These are phyloP conservation scores for Ceratocystis albifundus DNA, from an alignment of 2,329 filamentous ascomycete species.

Conservation along the genomic window DNA sequence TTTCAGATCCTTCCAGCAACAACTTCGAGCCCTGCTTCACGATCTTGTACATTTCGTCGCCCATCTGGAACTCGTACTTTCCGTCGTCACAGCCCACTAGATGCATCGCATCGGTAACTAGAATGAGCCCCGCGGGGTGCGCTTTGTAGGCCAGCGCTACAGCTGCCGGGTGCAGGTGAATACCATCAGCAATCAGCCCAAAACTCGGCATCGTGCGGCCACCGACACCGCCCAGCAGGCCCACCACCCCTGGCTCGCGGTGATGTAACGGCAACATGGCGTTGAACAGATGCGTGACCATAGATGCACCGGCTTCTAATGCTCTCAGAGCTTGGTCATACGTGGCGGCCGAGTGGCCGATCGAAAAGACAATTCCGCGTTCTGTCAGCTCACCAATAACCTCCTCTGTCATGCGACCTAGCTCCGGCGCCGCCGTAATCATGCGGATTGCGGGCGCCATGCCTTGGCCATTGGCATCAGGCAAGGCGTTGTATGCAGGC, in stretches of 20 bases:
- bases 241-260: constrained; percentile 82
- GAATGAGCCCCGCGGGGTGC: constrained; percentile 71
- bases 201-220: constrained; percentile 56
- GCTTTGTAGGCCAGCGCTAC: constrained; percentile 83
- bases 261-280: constrained; percentile 86
- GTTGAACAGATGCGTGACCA: constrained; percentile 92
- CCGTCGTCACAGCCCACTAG: constrained; percentile 76
- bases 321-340: constrained; percentile 69
- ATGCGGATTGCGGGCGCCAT: constrained; percentile 50
- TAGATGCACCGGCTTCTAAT: constrained; percentile 63
- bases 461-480: constrained; percentile 23
- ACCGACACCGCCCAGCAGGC: constrained; percentile 43
- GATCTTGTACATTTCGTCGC: constrained; percentile 45
- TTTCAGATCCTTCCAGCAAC: constrained; percentile 64
- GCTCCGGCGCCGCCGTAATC: constrained; percentile 78
- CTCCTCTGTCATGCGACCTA: constrained; percentile 53
- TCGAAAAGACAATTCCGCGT: constrained; percentile 61
- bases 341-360: constrained; percentile 78
- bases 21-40: constrained; percentile 62
- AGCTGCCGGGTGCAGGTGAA: constrained; percentile 77
- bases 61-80: constrained; percentile 75
- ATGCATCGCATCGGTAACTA: constrained; percentile 89
- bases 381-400: constrained; percentile 56
- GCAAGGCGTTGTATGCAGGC: constrained; percentile 27
- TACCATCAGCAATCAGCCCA: constrained; percentile 81